phyloP scores from a whole-genome alignment of 129 eudicot genomes.

The Kitagawia praeruptora region DNA sequence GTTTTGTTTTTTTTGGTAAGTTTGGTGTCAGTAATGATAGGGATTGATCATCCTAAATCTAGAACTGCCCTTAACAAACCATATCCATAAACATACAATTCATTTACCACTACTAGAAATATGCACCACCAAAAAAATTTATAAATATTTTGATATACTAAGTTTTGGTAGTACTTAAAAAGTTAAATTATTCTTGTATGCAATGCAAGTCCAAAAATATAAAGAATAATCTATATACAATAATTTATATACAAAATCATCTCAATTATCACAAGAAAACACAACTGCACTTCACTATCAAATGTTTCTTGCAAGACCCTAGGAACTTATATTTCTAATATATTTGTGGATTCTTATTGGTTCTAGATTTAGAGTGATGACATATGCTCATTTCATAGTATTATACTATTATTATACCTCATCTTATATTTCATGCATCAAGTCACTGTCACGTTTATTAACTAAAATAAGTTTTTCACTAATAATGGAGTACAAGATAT shows the following conservation, averaged over 20 bases:
- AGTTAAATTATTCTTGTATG: neutral
- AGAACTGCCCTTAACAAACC: slow-evolving; percentile 10
- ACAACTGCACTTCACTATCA: neutral
- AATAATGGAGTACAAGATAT: too few species aligned
- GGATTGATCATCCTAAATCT: slow-evolving; percentile 8
- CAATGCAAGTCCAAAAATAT: neutral
- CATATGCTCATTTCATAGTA: neutral
- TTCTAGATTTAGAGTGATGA: neutral
- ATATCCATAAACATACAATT: neutral
- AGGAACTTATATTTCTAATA: slow-evolving; percentile 3
- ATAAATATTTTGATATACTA: neutral
- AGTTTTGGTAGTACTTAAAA: neutral
- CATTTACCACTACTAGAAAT: neutral
- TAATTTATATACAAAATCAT: neutral
- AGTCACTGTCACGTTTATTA: neutral
- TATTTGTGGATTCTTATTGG: neutral
- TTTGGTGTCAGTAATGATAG: slow-evolving; percentile 8
- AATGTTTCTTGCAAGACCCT: slow-evolving; percentile 8
- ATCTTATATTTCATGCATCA: neutral
- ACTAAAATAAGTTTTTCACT: neutral
- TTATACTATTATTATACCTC: neutral
- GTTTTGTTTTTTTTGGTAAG: neutral
- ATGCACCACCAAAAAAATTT: neutral
- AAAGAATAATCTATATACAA: neutral
- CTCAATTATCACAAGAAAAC: slow-evolving; percentile 10